Base-by-base conservation (phyloP, 1,284 basidiomycete species). In the Irpex sp. region DNA sequence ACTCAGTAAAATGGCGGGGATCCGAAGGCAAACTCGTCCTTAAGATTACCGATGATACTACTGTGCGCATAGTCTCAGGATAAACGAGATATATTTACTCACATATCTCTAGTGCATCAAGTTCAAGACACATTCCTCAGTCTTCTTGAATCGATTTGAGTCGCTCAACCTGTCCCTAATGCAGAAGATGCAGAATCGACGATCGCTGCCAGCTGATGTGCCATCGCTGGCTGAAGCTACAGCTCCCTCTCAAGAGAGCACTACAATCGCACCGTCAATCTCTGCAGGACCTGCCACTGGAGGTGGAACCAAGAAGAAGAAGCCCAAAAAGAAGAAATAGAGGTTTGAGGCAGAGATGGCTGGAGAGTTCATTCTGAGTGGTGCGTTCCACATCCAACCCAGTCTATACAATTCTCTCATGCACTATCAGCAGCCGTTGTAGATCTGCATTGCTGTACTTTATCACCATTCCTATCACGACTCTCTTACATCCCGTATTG, bases 81-180 rank as follows among this genome's bases (percentile, higher is more conserved):
- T 26, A 26, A 26, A 26, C 26, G 26, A 2, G 26, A 26, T 26
- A 26, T 26, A 26, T 26, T 26, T 4, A 35, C 33, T 19, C 53
- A 53, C 31, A 26, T 39, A n/a, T 50, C 17, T 60, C 11, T 74
- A 97, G 95, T 95, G 94, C 74, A 81, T 97, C 72, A 97, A 95
- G 76, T 98, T 95, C 82, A 94, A 95, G 75, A 96, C 95, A 1
- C 88, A 90, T 69, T 96, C 94, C 0, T 93, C 93, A 54, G 89
- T 96, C 72, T 95, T 94, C 77, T 86, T 98, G 67, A 96, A 97
- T 79, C 89, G 95, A 67, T 97, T 98, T 77, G 95, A 98, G 76
- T 83, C 89, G 4, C 83, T 98, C 68, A 97, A 95, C 74, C 83
- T 91, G 59, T 83, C 88, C 5, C 78, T 95, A 61, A 91, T 92